Percentiles rank a stretch among this genome's conserved stretches.
These are phyloP conservation scores for Sporothrix variecibatus DNA, from an alignment of 2,329 filamentous ascomycete species.

Conservation along the genomic window DNA sequence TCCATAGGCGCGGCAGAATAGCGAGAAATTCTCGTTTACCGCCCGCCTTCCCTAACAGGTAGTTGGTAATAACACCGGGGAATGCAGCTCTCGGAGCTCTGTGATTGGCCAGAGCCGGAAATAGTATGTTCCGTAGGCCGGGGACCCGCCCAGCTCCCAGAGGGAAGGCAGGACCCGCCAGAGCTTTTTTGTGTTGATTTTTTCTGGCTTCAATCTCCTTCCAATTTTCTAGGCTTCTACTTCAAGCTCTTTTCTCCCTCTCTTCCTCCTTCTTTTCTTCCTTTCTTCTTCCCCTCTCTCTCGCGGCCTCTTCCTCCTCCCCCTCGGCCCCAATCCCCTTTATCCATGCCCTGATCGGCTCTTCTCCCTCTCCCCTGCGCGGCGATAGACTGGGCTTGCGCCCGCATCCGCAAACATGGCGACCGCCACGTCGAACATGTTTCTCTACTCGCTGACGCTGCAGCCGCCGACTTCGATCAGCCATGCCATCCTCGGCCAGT, in stretches of 20 bases:
- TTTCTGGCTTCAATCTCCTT: conserved; percentile 23
- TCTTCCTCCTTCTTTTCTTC: neutral
- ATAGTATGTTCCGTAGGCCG: conserved; percentile 28
- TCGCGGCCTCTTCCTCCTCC: neutral
- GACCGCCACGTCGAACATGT: conserved; percentile 91
- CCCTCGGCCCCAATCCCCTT: neutral
- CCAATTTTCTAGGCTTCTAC: conserved; percentile 10
- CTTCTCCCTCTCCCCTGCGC: conserved; percentile 19
- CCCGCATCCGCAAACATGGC: conserved; percentile 68
- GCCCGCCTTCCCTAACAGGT: conserved; percentile 6
- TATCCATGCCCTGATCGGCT: conserved; percentile 25
- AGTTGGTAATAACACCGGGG: neutral
- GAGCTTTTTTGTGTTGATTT: conserved; percentile 29
- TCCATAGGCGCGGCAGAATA: conserved; percentile 24
- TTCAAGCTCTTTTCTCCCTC: neutral
- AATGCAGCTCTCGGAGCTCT: conserved; percentile 25
- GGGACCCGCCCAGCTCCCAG: conserved; percentile 13
- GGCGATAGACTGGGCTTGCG: conserved; percentile 43
- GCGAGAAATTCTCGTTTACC: conserved; percentile 19
- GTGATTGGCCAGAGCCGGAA: conserved; percentile 27
- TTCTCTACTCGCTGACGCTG: conserved; percentile 95
- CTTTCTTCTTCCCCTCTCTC: neutral
- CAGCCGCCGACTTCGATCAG: conserved; percentile 87
- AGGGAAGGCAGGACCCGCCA: neutral
- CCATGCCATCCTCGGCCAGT: conserved; percentile 91